Base-by-base conservation (phyloP, 2,329 filamentous ascomycete genomes). In the Eurotiales sp. region DNA sequence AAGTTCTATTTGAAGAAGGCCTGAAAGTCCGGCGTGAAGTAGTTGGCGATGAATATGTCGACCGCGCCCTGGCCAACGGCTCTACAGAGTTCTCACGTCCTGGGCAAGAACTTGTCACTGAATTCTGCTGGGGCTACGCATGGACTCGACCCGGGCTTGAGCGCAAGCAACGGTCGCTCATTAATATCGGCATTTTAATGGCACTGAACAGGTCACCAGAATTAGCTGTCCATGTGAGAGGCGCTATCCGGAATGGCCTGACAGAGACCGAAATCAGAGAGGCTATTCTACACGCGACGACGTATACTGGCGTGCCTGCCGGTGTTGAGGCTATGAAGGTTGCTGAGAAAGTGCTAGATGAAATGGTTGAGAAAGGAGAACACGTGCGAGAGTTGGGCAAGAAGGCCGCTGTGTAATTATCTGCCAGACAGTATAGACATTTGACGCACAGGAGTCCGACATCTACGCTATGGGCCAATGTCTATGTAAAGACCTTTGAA, bases 171-270 rank as follows among this genome's bases (percentile, higher is more conserved):
- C 76, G 83, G 42, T 80, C 76, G 48, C 71, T 86, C 50, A 68
- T 86, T 48, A 85, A 85, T 63, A 80, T 86, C 43, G 82, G 77
- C 43, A 85, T 86, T 78, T 71, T 86, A 41, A 80, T 79, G 64
- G 81, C 81, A 3, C 71, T 84, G 55, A 85, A 85, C 59, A 72
- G 80, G 4, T 72, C 71, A 5, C 76, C 78, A 0, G 83, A 86
- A 61, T 69, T 86, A 51, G 82, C 73, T 0, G 75, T 82, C 7
- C 83, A 86, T 62, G 72, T 83, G n/a, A 72, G 81, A 19, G 83
- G 83, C 0, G 83, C 83, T 1, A 66, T 82, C 56, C 83, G 80
- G 57, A 86, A 86, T 57, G 83, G 83, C 0, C 68, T 82, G 10
- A 78, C 73, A 0, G 82, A 84, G 60, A 63, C 81, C 15, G 83